Base-by-base conservation (phyloP, 495 filamentous ascomycete genomes). In the Hypoxylon subgilvum region DNA sequence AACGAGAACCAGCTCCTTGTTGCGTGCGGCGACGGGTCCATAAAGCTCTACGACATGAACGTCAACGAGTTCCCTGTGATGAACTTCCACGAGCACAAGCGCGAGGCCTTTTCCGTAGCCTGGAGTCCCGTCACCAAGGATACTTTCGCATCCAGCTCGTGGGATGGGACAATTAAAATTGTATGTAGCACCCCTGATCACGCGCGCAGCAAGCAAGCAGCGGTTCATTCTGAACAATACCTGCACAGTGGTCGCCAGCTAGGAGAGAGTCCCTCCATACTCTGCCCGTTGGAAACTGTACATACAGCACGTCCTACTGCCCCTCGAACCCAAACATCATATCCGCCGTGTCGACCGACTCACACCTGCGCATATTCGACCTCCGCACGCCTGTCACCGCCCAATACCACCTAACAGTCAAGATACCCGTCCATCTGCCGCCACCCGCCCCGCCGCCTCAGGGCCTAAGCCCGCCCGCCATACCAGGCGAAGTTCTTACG, bases 91-190 rank as follows among this genome's bases (percentile, higher is more conserved):
- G 94, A 97, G 74, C 94, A 98, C 73, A 87, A 84, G 44, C 84
- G 92, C 30, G 94, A 98, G 69, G 86, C 92, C 3, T 96, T 96
- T 73, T 88, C 89, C 30, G 89, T 96, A 5, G 79, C 84, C 65
- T 98, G 94, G 94, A 96, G 95, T 65, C 84, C 92, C 4, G 80
- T 94, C 22, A 81, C 87, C n/a, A 98, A 97, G 68, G 87, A 91
- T 61, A 86, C 84, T 4, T 97, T 98, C 68, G 84, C 89, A 49
- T 92, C 90, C 12, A 87, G 82, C 47, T 92, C 88, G 18, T 98
- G 94, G 94, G 94, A 97, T 68, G 93, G 93, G 42, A 93, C 88
- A 6, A 81, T 97, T 30, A 96, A 96, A 71, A 80, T 98, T 53
- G 84, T 85, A 75, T 25, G 77, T 70, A 14, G n/a, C 21, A 14